Base-by-base conservation (phyloP, 768 basidiomycete genomes). In the Serpula lacrymans region DNA sequence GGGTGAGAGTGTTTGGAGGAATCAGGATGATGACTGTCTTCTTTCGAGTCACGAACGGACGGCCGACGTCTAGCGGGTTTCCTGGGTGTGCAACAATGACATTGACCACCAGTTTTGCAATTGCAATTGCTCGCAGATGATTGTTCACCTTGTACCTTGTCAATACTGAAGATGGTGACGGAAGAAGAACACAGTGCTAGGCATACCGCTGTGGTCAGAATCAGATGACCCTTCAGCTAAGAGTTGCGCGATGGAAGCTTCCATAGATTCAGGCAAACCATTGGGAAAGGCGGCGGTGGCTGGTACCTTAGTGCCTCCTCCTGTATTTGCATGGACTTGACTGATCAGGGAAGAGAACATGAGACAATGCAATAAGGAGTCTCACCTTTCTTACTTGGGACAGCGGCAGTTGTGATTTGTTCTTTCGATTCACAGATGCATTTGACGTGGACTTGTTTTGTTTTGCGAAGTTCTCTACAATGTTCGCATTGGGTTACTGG, bases 281-380 rank as follows among this genome's bases (percentile, higher is more conserved):
- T 82, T 68, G 47, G 87, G 87, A 70, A 87, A 89, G 71, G 86
- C 74, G 74, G 87, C 84, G 68, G 75, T 67, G 54, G 77, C 75
- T 54, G 77, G 73, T 56, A 81, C 68, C 68, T 77, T 78, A 47
- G 75, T 50, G 64, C n/a, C n/a, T n/a, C n/a, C n/a, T n/a, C 74
- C 84, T 84, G 35, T 27, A 41, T 32, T 13, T 44, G 37, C 41
- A 40, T 40, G 29, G 41, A 53, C 48, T 46, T 45, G 56, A 49
- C 55, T 76, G 76, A 74, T 65, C 66, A 64, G 62, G n/a, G n/a
- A n/a, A n/a, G n/a, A n/a, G n/a, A n/a, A n/a, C n/a, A 66, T 75
- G 67, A 74, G 65, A 64, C 53, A 47, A 55, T 43, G 45, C 30
- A 39, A 33, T 33, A 46, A 35, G 46, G 49, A 55, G 22, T 69